These are phyloP conservation scores for Schoenoplectus triqueter DNA, from an alignment of 202 grass and related monocot species.

Conservation along the genomic window DNA sequence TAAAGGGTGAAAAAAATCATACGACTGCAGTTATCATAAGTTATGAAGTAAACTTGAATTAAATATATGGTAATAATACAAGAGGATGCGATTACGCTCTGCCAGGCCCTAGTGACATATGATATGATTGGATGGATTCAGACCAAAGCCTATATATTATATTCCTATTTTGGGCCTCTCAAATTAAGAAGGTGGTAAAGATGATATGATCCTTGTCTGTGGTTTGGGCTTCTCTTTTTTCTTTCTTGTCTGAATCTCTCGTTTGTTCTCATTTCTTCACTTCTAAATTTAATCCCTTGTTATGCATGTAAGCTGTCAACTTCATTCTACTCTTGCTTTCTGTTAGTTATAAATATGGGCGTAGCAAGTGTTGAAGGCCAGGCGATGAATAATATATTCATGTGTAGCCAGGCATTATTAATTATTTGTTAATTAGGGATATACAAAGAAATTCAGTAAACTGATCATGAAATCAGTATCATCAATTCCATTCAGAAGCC, in stretches of 20 bases:
- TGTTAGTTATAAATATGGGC: no score
- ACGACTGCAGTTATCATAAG: neutral
- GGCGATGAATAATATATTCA: neutral
- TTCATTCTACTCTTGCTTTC: neutral
- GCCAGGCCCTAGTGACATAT: neutral
- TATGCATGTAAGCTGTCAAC: neutral
- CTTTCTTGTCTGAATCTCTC: neutral
- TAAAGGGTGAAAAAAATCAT: neutral
- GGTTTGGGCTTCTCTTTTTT: neutral
- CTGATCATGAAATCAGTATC: neutral
- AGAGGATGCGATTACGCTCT: neutral
- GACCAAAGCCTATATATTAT: neutral
- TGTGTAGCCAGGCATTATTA: neutral
- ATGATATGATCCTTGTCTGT: neutral
- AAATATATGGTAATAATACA: neutral
- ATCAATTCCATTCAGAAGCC: no score
- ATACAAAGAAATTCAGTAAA: constrained; percentile 8
- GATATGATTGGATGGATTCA: constrained; percentile 13
- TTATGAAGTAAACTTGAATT: neutral
- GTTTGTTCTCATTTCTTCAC: neutral
- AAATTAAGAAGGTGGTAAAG: no score
- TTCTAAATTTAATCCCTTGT: neutral
- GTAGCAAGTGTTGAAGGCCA: no score
- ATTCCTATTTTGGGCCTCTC: neutral
- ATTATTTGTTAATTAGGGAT: neutral